Percentiles rank a stretch among this genome's conserved stretches.
Conservation (phyloP, 1,284 basidiomycete genomes). For the Vanrija sp. region DNA sequence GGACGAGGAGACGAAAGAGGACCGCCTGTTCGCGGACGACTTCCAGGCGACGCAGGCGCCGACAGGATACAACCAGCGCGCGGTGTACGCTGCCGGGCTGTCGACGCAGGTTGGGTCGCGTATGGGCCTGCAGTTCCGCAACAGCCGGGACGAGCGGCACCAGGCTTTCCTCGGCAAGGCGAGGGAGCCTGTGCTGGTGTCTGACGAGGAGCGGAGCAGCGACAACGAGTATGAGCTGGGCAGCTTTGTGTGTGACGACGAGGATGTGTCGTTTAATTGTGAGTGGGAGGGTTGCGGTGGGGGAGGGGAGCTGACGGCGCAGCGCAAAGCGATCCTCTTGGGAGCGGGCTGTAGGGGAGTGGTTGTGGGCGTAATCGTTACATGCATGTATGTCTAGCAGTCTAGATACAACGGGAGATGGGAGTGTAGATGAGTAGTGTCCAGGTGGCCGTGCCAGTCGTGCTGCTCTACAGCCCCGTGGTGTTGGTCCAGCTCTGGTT, state of each 20-base stretch:
- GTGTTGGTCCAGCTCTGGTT: slow-evolving; percentile 8
- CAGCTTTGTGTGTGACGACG: slow-evolving; percentile 41
- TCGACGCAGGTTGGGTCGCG: slow-evolving; percentile 34
- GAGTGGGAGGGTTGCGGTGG: slow-evolving; percentile 11
- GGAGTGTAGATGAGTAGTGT: background rate
- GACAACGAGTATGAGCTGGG: slow-evolving; percentile 45
- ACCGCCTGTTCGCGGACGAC: slow-evolving; percentile 47
- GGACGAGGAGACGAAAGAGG: slow-evolving; percentile 46
- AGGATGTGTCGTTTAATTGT: slow-evolving; percentile 29
- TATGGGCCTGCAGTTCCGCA: slow-evolving; percentile 34
- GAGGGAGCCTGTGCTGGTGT: slow-evolving; percentile 35
- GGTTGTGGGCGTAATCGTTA: background rate
- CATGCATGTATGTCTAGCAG: background rate
- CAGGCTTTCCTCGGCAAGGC: slow-evolving; percentile 41
- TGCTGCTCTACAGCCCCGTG: background rate
- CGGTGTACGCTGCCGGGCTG: slow-evolving; percentile 42
- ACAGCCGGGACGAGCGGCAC: background rate
- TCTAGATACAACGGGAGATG: background rate
- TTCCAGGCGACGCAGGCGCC: slow-evolving; percentile 52
- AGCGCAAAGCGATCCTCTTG: slow-evolving; percentile 5
- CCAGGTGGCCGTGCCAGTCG: background rate
- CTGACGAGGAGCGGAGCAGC: slow-evolving; percentile 36
- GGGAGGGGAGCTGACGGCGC: background rate
- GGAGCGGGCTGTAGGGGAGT: slow-evolving; percentile 7
- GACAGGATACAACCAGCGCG: slow-evolving; percentile 47